Base-by-base conservation (phyloP, 306 rosid genomes). In the Cercis canadensis region DNA sequence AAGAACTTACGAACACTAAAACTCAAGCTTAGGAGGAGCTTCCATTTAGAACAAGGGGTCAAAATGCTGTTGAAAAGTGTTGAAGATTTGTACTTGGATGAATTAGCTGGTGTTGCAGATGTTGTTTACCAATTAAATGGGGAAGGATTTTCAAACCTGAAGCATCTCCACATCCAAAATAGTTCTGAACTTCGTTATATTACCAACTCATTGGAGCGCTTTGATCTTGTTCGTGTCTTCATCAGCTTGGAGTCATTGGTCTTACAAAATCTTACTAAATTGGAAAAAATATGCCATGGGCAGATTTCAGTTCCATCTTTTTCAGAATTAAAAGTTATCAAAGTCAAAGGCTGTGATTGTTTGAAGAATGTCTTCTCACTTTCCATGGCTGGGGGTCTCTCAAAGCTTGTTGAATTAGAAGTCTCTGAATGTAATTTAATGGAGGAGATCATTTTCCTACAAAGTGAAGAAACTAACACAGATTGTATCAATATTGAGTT, bases 251-350 rank as follows among this genome's bases (percentile, higher is more conserved):
- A 59, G 47, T 33, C 14, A 7, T 2, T 59, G 2, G 5, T 0
- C 8, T 59, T 59, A 0, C 5, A 16, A 3, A 36, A 59, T 36
- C 65, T 59, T 5, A 3, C 1, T 5, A 32, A 36, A 0, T 59
- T 59, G 65, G 62, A 66, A n/a, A 50, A 21, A 4, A 75, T 75
- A 19, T 66, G 54, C n/a, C 24, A 17, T 46, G 49, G 74, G 5
- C 49, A 0, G 5, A 19, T 24, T 66, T 16, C 4, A 2, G 0
- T 5, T 4, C 5, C 0, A 0, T 46, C 62, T 0, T 67, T 75
- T 4, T 0, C 31, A 0, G 67, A 67, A 0, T 19, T 75, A 10
- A 36, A 7, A 11, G 17, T 33, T 47, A 4, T 66, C 10, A 50
- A 15, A 34, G 46, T 66, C 15, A 37, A 16, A 1, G 0, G 11